Base-by-base conservation (phyloP, 306 rosid species). In the Amphicarpaea edgeworthii region DNA sequence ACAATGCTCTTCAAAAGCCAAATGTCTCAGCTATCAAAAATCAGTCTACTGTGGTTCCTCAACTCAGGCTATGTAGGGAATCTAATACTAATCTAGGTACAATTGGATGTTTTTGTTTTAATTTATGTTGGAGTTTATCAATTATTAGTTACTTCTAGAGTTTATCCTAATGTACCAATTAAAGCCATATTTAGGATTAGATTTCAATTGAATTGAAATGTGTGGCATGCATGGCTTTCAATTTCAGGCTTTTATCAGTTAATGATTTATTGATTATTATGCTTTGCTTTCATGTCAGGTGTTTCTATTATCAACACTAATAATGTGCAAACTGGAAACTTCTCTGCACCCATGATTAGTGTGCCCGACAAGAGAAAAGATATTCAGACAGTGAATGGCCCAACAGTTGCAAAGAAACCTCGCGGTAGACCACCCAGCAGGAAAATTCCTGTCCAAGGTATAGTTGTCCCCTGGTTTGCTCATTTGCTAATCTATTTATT, bases 341-440 rank as follows among this genome's bases (percentile, higher is more conserved):
- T 71, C 71, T 59, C 87, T 50, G 54, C 90, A 2, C 82, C 91
- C 7, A 28, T 77, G 58, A 38, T 76, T 15, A 77, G 75, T 24
- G 42, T 50, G 12, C 79, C 87, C 51, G 32, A 76, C 7, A 93
- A 91, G 83, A 88, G 94, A 76, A 93, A 88, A 76, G 83, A 57
- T 38, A 34, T 73, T 16, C 85, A 23, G 41, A 38, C 21, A 42
- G 26, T 62, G 4, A 81, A 80, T 45, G 85, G 42, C 8, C 86
- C 91, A 61, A 79, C 0, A 14, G 8, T 46, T 49, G 21, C 8
- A 49, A 49, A 49, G 23, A 49, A 7, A 49, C 4, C 10, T 6
- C 23, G 23, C 5, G 55, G 23, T 49, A 49, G 19, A 46, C 53
- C 53, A 4, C 20, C 16, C 6, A 1, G 16, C 7, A 46, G 4